A percentile compares a stretch with the other conserved stretches of the same genome.
phyloP scores from a whole-genome alignment of 768 basidiomycete species.

The Psilocybe sp. region DNA sequence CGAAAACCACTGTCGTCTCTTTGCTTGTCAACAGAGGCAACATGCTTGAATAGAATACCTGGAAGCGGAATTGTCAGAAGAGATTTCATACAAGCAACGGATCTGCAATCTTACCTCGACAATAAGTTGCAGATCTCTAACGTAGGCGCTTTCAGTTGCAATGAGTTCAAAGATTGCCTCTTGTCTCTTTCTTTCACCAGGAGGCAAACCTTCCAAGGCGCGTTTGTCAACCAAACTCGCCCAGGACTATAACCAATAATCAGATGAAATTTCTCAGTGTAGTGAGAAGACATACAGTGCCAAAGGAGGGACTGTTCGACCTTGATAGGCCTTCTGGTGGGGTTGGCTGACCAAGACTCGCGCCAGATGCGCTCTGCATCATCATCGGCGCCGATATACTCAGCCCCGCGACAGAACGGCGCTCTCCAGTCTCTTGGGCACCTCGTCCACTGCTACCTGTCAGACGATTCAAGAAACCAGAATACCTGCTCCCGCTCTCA shows the following conservation, averaged over 20 bases:
- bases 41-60: constrained; percentile 87
- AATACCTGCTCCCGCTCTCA: constrained; percentile 38
- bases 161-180: constrained; percentile 98
- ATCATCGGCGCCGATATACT: constrained; percentile 72
- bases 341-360: not conserved
- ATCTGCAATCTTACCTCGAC: constrained; percentile 61
- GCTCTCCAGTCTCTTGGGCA: constrained; percentile 34
- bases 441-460: constrained; percentile 56
- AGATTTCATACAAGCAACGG: not conserved
- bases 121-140: constrained; percentile 87
- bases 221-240: constrained; percentile 85
- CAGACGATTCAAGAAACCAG: constrained; percentile 59
- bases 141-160: constrained; percentile 85
- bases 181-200: constrained; percentile 79
- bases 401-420: constrained; percentile 32
- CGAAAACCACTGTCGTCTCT: constrained; percentile 81
- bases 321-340: constrained; percentile 32
- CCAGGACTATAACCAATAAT: constrained; percentile 63
- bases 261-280: constrained; percentile 2
- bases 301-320: constrained; percentile 62
- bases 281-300: constrained; percentile 42
- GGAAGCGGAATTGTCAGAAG: constrained; percentile 1
- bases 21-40: constrained; percentile 69
- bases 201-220: constrained; percentile 77
- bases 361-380: constrained; percentile 17